Conservation (phyloP, 495 filamentous ascomycete species). For the Aspergillus egyptiacus region DNA sequence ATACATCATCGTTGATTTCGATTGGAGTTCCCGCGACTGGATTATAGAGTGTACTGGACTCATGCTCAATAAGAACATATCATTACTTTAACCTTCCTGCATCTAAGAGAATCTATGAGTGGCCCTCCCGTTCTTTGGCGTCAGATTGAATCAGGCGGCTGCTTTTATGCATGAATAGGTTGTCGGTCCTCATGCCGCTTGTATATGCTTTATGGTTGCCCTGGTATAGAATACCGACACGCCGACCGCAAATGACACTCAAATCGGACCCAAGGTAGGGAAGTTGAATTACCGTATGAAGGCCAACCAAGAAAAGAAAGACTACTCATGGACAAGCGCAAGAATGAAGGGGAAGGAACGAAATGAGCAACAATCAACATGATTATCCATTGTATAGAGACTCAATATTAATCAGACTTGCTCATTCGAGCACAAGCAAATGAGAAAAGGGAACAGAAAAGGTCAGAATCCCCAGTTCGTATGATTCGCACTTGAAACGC, state of each 20-base stretch:
- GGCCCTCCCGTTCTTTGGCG: no score
- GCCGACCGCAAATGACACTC: background rate
- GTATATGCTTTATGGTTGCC: no score
- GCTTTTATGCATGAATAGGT: background rate
- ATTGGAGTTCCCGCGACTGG: background rate
- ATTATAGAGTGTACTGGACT: slow-evolving; percentile 3
- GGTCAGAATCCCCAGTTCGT: background rate
- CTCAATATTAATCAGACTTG: background rate
- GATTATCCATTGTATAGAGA: background rate
- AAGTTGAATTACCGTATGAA: no score
- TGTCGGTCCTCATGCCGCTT: background rate
- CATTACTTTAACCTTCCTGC: background rate
- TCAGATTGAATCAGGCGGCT: background rate
- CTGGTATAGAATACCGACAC: no score
- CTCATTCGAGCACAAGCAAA: background rate
- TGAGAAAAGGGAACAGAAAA: background rate
- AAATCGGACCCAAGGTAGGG: background rate
- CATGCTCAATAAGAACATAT: slow-evolving; percentile 1
- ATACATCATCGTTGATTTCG: background rate
- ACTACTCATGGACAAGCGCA: no score
- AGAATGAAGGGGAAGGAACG: no score
- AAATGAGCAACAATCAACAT: background rate
- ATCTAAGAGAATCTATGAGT: background rate
- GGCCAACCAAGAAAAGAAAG: no score
- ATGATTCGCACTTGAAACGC: slow-evolving; percentile 6